Evolutionary conservation across 106 monocot species (phyloP), one percentile per base, ranked within the genome.

Genomic region (Dendrobium nobile): DNA sequence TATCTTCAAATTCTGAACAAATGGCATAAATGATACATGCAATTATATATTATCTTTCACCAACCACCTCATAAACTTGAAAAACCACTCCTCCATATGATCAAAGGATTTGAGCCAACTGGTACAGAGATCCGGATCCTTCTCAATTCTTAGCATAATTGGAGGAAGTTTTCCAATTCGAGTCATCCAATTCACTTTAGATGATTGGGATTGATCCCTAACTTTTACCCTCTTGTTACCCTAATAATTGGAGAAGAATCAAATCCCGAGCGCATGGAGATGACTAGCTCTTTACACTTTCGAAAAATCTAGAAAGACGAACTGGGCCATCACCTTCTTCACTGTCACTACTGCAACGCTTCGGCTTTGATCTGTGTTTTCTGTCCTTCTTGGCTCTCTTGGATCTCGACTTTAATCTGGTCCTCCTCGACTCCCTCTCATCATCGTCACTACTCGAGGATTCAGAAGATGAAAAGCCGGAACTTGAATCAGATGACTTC

Each of bases 261-360:
- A 37, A 37, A 37, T 37, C 37, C 3, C 37, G 37, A 37, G 37
- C 3, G 17, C 17, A 55, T 18, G 37, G 54, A 41, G 42, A 77
- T 45, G n/a, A 3, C 81, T 87, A 93, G 74, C 82, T 82, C 86
- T 91, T 91, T 24, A 70, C 74, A 59, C 45, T 84, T 15, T 88
- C 91, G 47, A 94, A 91, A 79, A 94, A 94, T 82, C 82, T 91
- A 2, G 93, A 94, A 13, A 94, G 88, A 15, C 42, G 86, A 44
- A 94, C 80, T 1, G 93, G 93, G 16, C 93, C 93, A 24, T 72
- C 82, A 19, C 73, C 56, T 45, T 73, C 84, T 54, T 87, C 89
- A 8, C 75, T 51, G 5, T 85, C 88, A 11, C 87, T 83, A 67
- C 77, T 75, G 5, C 86, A 82, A 41, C 82, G 73, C 79, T 84